Evolutionary conservation across 805 yeast genomes (phyloP).

Genomic region (Blastobotrys robertii): DNA sequence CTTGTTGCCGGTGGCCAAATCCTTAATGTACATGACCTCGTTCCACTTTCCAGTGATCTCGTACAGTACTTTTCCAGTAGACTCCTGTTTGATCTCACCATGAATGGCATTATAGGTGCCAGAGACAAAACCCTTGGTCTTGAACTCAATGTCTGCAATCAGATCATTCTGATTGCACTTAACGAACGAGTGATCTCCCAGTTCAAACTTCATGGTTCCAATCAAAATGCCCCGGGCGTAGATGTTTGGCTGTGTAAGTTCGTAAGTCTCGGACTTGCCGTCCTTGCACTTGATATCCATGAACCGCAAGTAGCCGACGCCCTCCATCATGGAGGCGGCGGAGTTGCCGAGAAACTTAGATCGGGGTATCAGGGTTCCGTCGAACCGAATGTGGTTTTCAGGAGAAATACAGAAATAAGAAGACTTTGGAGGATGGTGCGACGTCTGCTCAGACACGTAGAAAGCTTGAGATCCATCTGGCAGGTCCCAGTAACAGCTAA

Average conservation of each 20-base stretch:
- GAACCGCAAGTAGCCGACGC: conserved; percentile 62
- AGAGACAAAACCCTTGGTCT: conserved; percentile 86
- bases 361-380: conserved; percentile 80
- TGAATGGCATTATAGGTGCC: conserved; percentile 87
- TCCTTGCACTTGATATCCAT: conserved; percentile 43
- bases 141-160: conserved; percentile 80
- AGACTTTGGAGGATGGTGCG: conserved; percentile 98
- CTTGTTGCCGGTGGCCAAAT: conserved; percentile 38
- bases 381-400: conserved; percentile 67
- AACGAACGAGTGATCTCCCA: conserved; percentile 86
- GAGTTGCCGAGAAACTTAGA: conserved; percentile 90
- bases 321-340: conserved; percentile 97
- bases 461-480: conserved; percentile 62
- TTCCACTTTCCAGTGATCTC: conserved; percentile 90
- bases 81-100: conserved; percentile 51
- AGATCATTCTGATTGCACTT: conserved; percentile 49
- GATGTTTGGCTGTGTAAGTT: conserved; percentile 89
- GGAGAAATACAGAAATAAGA: conserved; percentile 87
- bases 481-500: conserved; percentile 86
- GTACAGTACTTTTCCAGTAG: conserved; percentile 45
- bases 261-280: conserved; percentile 53
- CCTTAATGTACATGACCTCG: conserved; percentile 63
- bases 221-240: conserved; percentile 89
- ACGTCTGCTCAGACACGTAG: conserved; percentile 87
- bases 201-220: conserved; percentile 80